Evolutionary conservation across 2,329 filamentous ascomycete species (phyloP).

Genomic region (Cordyceps fumosorosea): DNA sequence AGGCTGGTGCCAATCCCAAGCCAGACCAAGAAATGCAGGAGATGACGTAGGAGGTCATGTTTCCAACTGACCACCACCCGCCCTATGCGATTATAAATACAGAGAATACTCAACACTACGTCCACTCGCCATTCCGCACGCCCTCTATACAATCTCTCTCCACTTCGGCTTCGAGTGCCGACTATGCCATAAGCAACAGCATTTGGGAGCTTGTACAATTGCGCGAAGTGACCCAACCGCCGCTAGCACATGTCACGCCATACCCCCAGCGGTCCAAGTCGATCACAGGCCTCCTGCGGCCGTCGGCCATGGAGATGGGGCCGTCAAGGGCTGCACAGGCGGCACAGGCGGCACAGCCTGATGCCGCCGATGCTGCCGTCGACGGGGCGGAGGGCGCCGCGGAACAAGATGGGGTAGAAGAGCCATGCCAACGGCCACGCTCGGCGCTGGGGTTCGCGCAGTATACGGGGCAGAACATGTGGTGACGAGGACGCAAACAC

Average conservation of each 20-base stretch:
- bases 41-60: constrained; percentile 40
- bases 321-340: neutral
- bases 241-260: neutral
- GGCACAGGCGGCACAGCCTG: neutral
- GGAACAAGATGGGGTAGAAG: neutral
- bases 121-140: neutral
- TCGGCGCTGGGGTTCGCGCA: constrained; percentile 1
- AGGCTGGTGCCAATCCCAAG: constrained; percentile 19
- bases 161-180: neutral
- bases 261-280: constrained; percentile 2
- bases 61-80: constrained; percentile 22
- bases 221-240: constrained; percentile 3
- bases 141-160: constrained; percentile 8
- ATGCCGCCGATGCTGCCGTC: neutral
- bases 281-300: neutral
- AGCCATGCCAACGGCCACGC: neutral
- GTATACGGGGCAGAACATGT: neutral
- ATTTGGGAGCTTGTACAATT: constrained; percentile 18
- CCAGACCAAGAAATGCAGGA: constrained; percentile 38
- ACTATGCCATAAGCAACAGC: constrained; percentile 11
- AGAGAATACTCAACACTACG: constrained; percentile 20
- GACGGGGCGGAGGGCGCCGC: neutral
- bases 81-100: constrained; percentile 29
- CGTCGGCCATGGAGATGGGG: constrained; percentile 1
- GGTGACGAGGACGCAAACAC: neutral